Evolutionary conservation across 1,284 basidiomycete species (phyloP).

Genomic region (Boletus sp.): DNA sequence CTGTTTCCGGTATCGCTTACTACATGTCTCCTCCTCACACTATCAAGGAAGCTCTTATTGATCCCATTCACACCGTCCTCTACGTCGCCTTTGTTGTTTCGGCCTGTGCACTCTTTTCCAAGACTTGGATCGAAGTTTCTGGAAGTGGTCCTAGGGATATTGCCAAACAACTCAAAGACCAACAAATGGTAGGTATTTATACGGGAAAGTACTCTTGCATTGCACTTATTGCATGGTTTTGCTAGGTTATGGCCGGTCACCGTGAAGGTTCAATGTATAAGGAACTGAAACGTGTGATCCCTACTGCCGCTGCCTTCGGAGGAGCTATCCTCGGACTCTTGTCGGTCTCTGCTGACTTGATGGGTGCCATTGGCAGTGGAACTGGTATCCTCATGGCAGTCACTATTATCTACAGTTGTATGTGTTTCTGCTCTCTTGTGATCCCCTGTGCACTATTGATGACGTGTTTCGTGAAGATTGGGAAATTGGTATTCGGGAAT

Average conservation of each 20-base stretch:
- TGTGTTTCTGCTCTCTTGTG: conserved; percentile 16
- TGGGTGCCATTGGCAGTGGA: conserved; percentile 95
- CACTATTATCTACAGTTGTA: conserved; percentile 93
- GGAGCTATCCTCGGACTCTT: conserved; percentile 94
- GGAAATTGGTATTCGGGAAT: conserved; percentile 52
- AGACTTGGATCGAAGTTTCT: conserved; percentile 99
- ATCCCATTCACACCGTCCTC: conserved; percentile 92
- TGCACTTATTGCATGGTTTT: conserved; percentile 1
- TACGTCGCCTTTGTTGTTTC: conserved; percentile 94
- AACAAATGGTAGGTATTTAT: conserved; percentile 76
- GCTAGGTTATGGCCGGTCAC: conserved; percentile 92
- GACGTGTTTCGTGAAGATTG: conserved; percentile 24
- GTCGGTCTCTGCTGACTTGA: conserved; percentile 94
- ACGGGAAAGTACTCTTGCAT: too few relatives aligned
- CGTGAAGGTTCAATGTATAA: conserved; percentile 99
- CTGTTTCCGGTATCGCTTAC: conserved; percentile 93
- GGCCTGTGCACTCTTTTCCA: conserved; percentile 96
- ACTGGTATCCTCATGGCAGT: conserved; percentile 99
- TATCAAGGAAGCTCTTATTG: conserved; percentile 82
- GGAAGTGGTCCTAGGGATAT: conserved; percentile 95
- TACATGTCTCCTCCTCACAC: conserved; percentile 98
- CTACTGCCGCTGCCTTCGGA: conserved; percentile 96
- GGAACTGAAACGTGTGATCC: conserved; percentile 97
- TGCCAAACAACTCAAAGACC: conserved; percentile 98
- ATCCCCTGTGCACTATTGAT: not conserved